Conservation (phyloP, 202 grass and related monocot species). For the Panicum hallii region DNA sequence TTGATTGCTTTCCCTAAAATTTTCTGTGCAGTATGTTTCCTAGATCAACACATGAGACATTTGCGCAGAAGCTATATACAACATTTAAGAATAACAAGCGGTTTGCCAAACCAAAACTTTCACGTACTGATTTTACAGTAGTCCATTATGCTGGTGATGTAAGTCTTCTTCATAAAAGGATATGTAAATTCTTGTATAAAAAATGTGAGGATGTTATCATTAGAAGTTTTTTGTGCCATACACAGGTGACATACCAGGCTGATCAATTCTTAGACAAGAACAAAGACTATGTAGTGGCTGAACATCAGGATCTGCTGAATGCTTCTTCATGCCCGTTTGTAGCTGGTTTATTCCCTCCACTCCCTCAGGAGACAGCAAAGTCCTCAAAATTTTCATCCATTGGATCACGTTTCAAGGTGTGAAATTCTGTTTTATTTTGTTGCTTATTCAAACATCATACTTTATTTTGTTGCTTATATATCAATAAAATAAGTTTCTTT, state of each 20-base stretch:
- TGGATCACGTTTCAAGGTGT: slow-evolving; percentile 97
- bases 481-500: slow-evolving; percentile 15
- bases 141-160: slow-evolving; percentile 99
- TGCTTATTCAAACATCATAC: slow-evolving; percentile 2
- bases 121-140: slow-evolving; percentile 93
- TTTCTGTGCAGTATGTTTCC: slow-evolving; percentile 88
- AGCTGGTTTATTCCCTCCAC: slow-evolving; percentile 83
- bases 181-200: slow-evolving; percentile 41
- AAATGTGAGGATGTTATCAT: slow-evolving; percentile 29
- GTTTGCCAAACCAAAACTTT: slow-evolving; percentile 96
- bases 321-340: slow-evolving; percentile 88
- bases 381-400: slow-evolving; percentile 99
- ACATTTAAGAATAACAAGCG: slow-evolving; percentile 94
- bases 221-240: slow-evolving; percentile 32
- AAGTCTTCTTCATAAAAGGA: slow-evolving; percentile 49
- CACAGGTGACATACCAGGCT: slow-evolving; percentile 91
- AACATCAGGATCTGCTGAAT: slow-evolving; percentile 94
- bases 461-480: slow-evolving; percentile 10
- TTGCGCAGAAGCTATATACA: slow-evolving; percentile 96
- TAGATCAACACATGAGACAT: slow-evolving; percentile 98
- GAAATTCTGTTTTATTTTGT: slow-evolving; percentile 50
- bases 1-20: slow-evolving; percentile 47
- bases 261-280: slow-evolving; percentile 97
- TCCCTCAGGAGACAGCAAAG: slow-evolving; percentile 90
- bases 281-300: slow-evolving; percentile 99